Percentiles rank a stretch among this genome's conserved stretches.
Evolutionary conservation across 2,329 filamentous ascomycete species (phyloP).

Genomic region (Torrubiellomyces zombiae): DNA sequence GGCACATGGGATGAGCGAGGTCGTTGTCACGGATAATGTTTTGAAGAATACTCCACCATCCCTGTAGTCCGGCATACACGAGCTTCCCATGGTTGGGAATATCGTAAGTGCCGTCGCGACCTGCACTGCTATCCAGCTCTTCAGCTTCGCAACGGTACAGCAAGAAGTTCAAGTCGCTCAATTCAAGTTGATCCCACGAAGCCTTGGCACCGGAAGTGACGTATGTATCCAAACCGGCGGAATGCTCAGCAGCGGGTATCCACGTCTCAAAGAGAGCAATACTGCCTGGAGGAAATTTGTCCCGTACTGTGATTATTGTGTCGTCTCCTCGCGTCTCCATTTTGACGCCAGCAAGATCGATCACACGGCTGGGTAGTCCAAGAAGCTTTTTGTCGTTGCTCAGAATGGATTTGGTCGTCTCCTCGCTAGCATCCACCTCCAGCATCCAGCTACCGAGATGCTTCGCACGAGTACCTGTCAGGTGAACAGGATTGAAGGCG

Average conservation of each 20-base stretch:
- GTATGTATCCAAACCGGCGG: slow-evolving; percentile 67
- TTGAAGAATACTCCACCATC: slow-evolving; percentile 89
- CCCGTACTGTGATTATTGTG: slow-evolving; percentile 64
- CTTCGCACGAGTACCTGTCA: slow-evolving; percentile 71
- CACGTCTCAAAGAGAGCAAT: slow-evolving; percentile 93
- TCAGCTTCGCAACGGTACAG: slow-evolving; percentile 87
- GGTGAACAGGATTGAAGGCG: slow-evolving; percentile 59
- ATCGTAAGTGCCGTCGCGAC: slow-evolving; percentile 73
- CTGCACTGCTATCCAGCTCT: slow-evolving; percentile 60
- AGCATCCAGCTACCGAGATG: slow-evolving; percentile 84
- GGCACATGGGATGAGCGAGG: slow-evolving; percentile 80
- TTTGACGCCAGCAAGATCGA: slow-evolving; percentile 55
- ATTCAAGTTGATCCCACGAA: slow-evolving; percentile 57
- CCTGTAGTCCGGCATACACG: slow-evolving; percentile 92
- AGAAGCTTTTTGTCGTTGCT: slow-evolving; percentile 55
- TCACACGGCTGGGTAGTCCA: slow-evolving; percentile 71
- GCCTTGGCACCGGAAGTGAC: slow-evolving; percentile 66
- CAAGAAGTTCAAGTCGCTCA: slow-evolving; percentile 80
- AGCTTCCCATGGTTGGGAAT: slow-evolving; percentile 72
- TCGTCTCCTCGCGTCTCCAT: slow-evolving; percentile 58
- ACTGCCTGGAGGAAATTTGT: slow-evolving; percentile 80
- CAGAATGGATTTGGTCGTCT: slow-evolving; percentile 46
- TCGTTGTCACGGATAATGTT: slow-evolving; percentile 78
- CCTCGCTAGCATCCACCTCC: slow-evolving; percentile 65
- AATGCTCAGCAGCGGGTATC: slow-evolving; percentile 77